phyloP scores from a whole-genome alignment of 2,329 filamentous ascomycete genomes.

The Xylariaceae sp. region DNA sequence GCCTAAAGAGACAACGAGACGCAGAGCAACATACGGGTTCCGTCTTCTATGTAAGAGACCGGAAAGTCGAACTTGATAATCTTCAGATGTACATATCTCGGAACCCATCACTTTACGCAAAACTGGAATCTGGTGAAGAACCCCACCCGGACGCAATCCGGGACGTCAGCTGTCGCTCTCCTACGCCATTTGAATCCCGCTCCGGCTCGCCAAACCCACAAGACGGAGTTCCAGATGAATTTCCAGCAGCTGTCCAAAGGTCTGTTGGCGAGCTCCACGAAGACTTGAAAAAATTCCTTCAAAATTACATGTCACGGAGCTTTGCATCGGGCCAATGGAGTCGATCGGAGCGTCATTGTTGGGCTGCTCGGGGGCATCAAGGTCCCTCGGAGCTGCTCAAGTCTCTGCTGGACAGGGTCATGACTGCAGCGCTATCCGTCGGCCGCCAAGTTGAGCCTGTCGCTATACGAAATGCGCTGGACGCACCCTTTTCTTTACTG shows the following conservation, averaged over 20 bases:
- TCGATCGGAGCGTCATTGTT: slow-evolving; percentile 23
- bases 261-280: slow-evolving; percentile 10
- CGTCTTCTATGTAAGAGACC: slow-evolving; percentile 26
- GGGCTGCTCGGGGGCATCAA: slow-evolving; percentile 24
- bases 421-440: slow-evolving; percentile 28
- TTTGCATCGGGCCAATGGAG: slow-evolving; percentile 25
- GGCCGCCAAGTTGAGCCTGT: slow-evolving; percentile 26
- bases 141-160: slow-evolving; percentile 26
- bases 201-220: slow-evolving; percentile 9
- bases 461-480: slow-evolving; percentile 24
- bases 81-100: slow-evolving; percentile 29
- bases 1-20: slow-evolving; percentile 26
- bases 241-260: slow-evolving; percentile 1
- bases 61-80: slow-evolving; percentile 25
- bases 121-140: slow-evolving; percentile 24
- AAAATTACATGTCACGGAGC: slow-evolving; percentile 20
- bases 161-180: slow-evolving; percentile 27
- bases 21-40: slow-evolving; percentile 22
- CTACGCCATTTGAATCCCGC: slow-evolving; percentile 13
- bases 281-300: slow-evolving; percentile 21
- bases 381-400: slow-evolving; percentile 27
- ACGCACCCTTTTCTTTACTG: slow-evolving; percentile 27
- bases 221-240: neutral
- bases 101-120: slow-evolving; percentile 27
- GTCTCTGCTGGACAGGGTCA: slow-evolving; percentile 28